Percentiles rank a stretch among this genome's conserved stretches.
Conservation (phyloP, 164 flowering plant genomes). For the Kingdonia uniflora region DNA sequence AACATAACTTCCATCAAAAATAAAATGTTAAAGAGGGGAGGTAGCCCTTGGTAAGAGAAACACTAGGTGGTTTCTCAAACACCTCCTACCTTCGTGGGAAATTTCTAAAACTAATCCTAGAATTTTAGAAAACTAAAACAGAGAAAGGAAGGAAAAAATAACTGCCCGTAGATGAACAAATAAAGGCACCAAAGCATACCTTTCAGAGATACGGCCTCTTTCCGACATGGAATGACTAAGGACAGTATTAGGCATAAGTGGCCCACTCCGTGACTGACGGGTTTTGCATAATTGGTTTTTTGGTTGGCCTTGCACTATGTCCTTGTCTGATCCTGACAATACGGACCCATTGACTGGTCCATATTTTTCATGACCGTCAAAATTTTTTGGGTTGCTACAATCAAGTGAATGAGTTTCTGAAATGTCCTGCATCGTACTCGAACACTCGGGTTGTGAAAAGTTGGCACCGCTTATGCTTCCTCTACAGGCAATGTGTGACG, state of each 20-base stretch:
- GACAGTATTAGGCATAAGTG: slow-evolving; percentile 52
- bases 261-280: slow-evolving; percentile 80
- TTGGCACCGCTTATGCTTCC: slow-evolving; percentile 21
- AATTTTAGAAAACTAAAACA: neutral
- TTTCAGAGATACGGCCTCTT: slow-evolving; percentile 40
- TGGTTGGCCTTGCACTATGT: slow-evolving; percentile 24
- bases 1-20: no score
- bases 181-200: slow-evolving; percentile 28
- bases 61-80: no score
- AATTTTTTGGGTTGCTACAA: slow-evolving; percentile 21
- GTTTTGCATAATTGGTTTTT: slow-evolving; percentile 31
- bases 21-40: no score
- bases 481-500: slow-evolving; percentile 15
- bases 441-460: slow-evolving; percentile 19
- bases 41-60: no score
- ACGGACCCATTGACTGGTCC: slow-evolving; percentile 30
- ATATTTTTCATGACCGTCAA: slow-evolving; percentile 24
- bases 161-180: neutral
- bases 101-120: no score
- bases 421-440: slow-evolving; percentile 21
- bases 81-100: no score
- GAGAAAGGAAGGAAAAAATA: neutral
- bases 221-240: slow-evolving; percentile 53
- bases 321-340: slow-evolving; percentile 34
- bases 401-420: slow-evolving; percentile 23